phyloP scores from a whole-genome alignment of 805 yeast genomes.

The Tetrapisispora phaffii region DNA sequence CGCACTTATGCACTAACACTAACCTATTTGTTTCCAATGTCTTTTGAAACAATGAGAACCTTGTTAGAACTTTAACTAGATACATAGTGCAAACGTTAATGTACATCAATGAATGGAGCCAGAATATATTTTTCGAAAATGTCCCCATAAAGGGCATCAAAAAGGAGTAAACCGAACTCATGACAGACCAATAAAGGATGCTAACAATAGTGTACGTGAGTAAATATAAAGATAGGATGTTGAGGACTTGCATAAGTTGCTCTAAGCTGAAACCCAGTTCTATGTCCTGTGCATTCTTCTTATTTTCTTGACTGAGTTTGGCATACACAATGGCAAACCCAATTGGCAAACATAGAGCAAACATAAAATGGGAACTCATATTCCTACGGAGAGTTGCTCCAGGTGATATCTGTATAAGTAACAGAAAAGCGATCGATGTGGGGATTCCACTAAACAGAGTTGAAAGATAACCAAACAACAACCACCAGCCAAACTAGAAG shows the following conservation, averaged over 20 bases:
- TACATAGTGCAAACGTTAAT: slow-evolving; percentile 1
- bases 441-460: too few species aligned
- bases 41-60: not conserved
- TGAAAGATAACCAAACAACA: not conserved
- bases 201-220: slow-evolving; percentile 1
- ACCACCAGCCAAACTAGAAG: too few species aligned
- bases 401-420: not conserved
- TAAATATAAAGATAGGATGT: not conserved
- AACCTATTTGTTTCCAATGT: not conserved
- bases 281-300: not conserved
- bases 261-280: not conserved
- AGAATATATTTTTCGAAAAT: not conserved
- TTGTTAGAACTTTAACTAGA: not conserved
- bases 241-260: not conserved
- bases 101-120: slow-evolving; percentile 1
- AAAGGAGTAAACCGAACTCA: not conserved
- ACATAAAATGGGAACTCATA: not conserved
- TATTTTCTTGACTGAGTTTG: not conserved
- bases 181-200: not conserved
- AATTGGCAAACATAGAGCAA: not conserved
- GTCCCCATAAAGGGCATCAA: not conserved
- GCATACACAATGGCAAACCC: not conserved
- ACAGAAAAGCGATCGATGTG: not conserved
- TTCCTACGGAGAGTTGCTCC: not conserved
- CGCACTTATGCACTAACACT: not conserved